Conservation (phyloP, 768 basidiomycete genomes). For the Strobilomyces dryophilus region DNA sequence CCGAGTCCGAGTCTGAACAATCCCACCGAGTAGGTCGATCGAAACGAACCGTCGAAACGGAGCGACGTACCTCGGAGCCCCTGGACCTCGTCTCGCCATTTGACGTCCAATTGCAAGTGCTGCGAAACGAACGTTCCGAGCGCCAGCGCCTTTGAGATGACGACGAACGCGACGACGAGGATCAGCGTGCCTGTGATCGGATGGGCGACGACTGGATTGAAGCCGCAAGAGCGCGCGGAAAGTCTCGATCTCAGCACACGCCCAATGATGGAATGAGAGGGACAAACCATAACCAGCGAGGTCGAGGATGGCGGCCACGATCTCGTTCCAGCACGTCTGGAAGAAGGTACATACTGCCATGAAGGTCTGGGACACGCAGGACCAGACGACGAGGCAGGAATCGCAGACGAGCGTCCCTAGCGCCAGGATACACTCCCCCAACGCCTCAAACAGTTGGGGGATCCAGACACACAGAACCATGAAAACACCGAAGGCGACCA, state of each 20-base stretch:
- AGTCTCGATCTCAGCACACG: background rate
- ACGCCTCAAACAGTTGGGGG: too few relatives aligned
- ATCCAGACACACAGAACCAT: too few relatives aligned
- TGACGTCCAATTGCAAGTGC: background rate
- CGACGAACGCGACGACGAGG: conserved; percentile 7
- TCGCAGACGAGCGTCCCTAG: conserved; percentile 10
- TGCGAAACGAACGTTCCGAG: background rate
- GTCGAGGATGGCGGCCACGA: conserved; percentile 8
- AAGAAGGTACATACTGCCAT: conserved; percentile 18
- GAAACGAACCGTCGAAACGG: background rate
- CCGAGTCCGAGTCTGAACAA: conserved; percentile 1
- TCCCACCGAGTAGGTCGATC: background rate
- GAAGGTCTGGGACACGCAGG: background rate
- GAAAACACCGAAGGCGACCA: too few relatives aligned
- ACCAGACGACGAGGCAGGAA: conserved; percentile 4
- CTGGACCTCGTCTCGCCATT: background rate
- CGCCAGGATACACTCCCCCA: background rate
- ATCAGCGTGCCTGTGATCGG: conserved; percentile 12
- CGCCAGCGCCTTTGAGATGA: background rate
- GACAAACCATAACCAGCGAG: conserved; percentile 13
- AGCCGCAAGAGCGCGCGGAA: too few relatives aligned
- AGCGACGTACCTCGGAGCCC: conserved; percentile 8
- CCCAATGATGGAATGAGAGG: too few relatives aligned
- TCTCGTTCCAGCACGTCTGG: conserved; percentile 17
- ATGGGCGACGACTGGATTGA: conserved; percentile 6